Percentiles rank a stretch among this genome's conserved stretches.
phyloP scores from a whole-genome alignment of 345 rosid species.

The Brassica nigra region DNA sequence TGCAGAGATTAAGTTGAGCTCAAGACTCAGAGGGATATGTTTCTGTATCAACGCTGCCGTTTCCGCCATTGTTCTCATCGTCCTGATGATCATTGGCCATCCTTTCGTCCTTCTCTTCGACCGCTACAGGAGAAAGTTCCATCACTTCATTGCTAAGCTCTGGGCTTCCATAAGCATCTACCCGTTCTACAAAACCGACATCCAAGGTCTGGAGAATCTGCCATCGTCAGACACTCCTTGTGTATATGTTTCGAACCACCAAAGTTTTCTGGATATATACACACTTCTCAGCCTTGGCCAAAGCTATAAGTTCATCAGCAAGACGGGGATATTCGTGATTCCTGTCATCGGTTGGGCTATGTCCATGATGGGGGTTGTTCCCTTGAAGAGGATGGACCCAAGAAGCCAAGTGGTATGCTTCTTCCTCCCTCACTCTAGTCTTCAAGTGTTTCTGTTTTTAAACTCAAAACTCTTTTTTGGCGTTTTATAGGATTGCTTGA shows the following conservation, averaged over 20 bases:
- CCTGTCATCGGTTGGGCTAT: conserved; percentile 96
- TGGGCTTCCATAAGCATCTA: conserved; percentile 68
- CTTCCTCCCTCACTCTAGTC: not conserved
- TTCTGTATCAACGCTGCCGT: conserved; percentile 65
- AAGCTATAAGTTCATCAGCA: conserved; percentile 90
- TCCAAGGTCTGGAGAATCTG: conserved; percentile 80
- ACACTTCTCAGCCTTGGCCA: conserved; percentile 80
- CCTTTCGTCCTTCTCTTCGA: conserved; percentile 80
- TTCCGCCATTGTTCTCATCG: conserved; percentile 64
- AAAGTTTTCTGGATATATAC: conserved; percentile 88
- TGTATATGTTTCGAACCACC: conserved; percentile 92
- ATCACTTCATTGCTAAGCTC: conserved; percentile 65
- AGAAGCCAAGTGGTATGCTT: conserved; percentile 77
- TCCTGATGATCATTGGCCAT: conserved; percentile 65
- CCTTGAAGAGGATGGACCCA: conserved; percentile 87
- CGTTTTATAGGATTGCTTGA: conserved; percentile 72
- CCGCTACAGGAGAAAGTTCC: conserved; percentile 68
- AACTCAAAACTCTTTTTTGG: not conserved
- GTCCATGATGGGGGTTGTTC: conserved; percentile 81
- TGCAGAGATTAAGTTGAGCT: conserved; percentile 60
- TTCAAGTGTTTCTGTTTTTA: not conserved
- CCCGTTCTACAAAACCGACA: conserved; percentile 60
- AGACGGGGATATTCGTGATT: conserved; percentile 70
- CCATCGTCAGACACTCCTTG: conserved; percentile 76
- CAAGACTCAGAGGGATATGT: conserved; percentile 78